Conservation (phyloP, 441 rosid species). For the Brassica balearica region DNA sequence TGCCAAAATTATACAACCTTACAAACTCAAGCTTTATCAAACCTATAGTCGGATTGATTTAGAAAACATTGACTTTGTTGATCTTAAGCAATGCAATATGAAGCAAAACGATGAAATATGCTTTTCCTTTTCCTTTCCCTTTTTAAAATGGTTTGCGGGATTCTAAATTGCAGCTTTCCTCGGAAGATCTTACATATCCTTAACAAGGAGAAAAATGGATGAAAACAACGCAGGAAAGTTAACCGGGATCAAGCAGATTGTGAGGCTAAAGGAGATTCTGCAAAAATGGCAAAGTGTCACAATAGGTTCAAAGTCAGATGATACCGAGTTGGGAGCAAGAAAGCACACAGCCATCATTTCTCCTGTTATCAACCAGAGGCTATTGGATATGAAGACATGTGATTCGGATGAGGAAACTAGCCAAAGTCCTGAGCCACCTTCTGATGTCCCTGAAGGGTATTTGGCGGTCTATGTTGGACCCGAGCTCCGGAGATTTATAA, state of each 20-base stretch:
- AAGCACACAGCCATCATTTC: conserved; percentile 48
- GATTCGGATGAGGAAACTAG: conserved; percentile 87
- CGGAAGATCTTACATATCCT: conserved; percentile 51
- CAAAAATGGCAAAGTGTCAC: conserved; percentile 87
- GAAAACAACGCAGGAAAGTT: conserved; percentile 61
- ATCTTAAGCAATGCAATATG: neutral
- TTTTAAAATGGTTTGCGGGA: conserved; percentile 1
- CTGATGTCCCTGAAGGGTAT: conserved; percentile 86
- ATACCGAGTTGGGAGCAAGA: conserved; percentile 34
- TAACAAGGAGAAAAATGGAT: conserved; percentile 59
- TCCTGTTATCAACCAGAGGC: conserved; percentile 53
- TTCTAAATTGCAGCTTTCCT: conserved; percentile 17
- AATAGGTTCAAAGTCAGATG: conserved; percentile 50
- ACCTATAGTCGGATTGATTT: neutral
- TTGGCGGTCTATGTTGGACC: conserved; percentile 90
- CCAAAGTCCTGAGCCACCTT: conserved; percentile 73
- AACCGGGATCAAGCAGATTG: conserved; percentile 82
- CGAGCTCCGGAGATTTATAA: conserved; percentile 89
- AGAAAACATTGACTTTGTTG: conserved; percentile 6
- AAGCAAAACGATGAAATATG: neutral
- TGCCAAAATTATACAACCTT: neutral
- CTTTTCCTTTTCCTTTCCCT: neutral
- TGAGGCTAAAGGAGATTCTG: conserved; percentile 79
- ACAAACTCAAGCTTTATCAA: neutral
- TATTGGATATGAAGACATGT: conserved; percentile 48